Evolutionary conservation across 345 rosid genomes (phyloP), one percentile per base, ranked within the genome.

Genomic region (Balakata baccata): DNA sequence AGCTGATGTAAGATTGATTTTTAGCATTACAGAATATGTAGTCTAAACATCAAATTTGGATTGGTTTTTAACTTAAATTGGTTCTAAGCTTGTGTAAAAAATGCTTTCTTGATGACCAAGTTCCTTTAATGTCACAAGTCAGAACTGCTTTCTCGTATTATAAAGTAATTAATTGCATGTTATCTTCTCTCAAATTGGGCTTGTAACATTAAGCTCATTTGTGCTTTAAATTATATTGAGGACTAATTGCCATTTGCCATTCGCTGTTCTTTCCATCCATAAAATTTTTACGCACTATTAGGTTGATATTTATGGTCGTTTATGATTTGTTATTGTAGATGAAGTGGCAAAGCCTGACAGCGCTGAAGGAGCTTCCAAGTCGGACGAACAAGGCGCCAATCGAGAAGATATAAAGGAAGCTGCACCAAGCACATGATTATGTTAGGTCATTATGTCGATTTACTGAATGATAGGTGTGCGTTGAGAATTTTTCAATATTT

Each of bases 331-430:
- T 34, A 46, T 61, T 61, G 45, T 29, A 60, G 75, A 47, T 11
- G 72, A 75, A 60, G 78, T 58, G 68, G 41, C 67, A 6, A 67
- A 68, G 78, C 78, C 78, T 12, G 78, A 34, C 20, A 37, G 6
- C 11, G 47, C 47, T 51, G 45, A 14, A 10, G 59, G 59, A 56
- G 37, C 64, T 45, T 41, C 39, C 3, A 58, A 66, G 77, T 7
- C 34, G 34, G 72, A 64, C 25, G 66, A 74, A 47, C 66, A n/a
- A 25, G 60, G 51, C 38, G n/a, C 45, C 16, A 14, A 29, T 47
- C 17, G 3, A 39, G 68, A 37, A 49, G 78, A 59, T 73, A 59
- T 68, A 51, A 68, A 75, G 61, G 46, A 67, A 58, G 72, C 59
- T 29, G 60, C 68, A 3, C 18, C 68, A 60, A 49, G 73, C 73